Evolutionary conservation across 805 yeast genomes (phyloP).

Genomic region (Saccharomycopsis oosterbeekiorum): DNA sequence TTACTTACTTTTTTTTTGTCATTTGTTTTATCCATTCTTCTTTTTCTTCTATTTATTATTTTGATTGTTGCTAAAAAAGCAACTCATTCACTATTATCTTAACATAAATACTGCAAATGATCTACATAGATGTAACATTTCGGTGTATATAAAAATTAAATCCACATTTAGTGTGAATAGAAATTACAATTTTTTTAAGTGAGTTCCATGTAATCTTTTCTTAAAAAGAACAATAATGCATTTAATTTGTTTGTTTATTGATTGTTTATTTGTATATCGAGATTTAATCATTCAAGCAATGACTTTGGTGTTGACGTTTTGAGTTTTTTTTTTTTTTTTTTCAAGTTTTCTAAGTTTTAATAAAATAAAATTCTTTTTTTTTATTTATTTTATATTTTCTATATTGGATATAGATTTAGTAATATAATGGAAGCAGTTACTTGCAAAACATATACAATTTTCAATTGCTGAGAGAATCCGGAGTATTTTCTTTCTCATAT

Average conservation of each 20-base stretch:
- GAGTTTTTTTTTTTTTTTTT: neutral
- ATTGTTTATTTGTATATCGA: neutral
- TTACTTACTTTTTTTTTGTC: neutral
- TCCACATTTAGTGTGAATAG: neutral
- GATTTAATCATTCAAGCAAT: neutral
- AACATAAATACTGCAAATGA: neutral
- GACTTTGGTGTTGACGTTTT: neutral
- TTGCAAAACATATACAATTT: too few species aligned
- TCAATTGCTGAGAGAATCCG: too few species aligned
- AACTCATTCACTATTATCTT: neutral
- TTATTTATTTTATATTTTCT: neutral
- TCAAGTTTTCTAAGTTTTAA: neutral
- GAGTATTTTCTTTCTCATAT: too few species aligned
- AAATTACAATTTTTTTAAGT: neutral
- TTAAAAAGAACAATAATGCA: conserved; percentile 1
- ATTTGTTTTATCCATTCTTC: neutral
- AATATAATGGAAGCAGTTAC: too few species aligned
- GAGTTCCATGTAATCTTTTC: neutral
- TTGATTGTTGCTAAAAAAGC: neutral
- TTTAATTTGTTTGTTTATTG: neutral
- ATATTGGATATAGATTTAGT: too few species aligned
- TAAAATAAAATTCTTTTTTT: neutral
- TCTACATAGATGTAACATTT: neutral
- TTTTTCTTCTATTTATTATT: neutral
- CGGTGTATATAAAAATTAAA: neutral